Base-by-base conservation (phyloP, 2,329 filamentous ascomycete species). In the Bipolaris bicolor region DNA sequence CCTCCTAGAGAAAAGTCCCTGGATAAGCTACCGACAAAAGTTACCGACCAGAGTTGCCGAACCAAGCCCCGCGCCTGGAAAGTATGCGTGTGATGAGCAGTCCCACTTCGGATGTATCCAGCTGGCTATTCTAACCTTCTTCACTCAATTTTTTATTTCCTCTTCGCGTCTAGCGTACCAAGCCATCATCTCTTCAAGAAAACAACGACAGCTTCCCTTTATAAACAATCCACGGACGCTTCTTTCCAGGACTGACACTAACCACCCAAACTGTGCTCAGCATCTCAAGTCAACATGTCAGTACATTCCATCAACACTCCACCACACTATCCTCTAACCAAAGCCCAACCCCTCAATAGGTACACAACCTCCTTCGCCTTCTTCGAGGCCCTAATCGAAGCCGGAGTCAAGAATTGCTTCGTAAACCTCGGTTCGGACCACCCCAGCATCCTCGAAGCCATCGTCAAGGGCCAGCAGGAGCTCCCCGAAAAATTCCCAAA, bases 331-430 rank as follows among this genome's bases (percentile, higher is more conserved):
- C 15, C 22, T 16, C 40, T 43, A 26, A 43, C 22, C 6, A n/a
- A n/a, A n/a, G n/a, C n/a, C n/a, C 22, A 47, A 31, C 51, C 10
- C 3, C 9, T 4, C 9, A 5, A 18, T 46, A 79, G 76, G 61
- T 90, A 93, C 73, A 93, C 90, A 10, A 86, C 90, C 10, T 91
- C 90, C 0, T 90, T 88, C 68, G 90, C 90, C 74, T 92, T 94
- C 76, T 92, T 94, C 63, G 90, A 94, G 80, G 88, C 89, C 29
- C 78, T 93, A 47, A 91, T 88, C 87, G 88, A 91, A 50, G 75
- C 75, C 6, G 76, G 76, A 49, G 65, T 78, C 24, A 72, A 68
- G 2, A 68, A 78, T 40, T 83, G 83, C 76, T 84, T 87, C 67
- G 87, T 89, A 55, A 90, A 90, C 68, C 79, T 90, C 26, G 87